These are phyloP conservation scores for Aspergillus sp. DNA, from an alignment of 2,329 filamentous ascomycete genomes.

Conservation along the genomic window DNA sequence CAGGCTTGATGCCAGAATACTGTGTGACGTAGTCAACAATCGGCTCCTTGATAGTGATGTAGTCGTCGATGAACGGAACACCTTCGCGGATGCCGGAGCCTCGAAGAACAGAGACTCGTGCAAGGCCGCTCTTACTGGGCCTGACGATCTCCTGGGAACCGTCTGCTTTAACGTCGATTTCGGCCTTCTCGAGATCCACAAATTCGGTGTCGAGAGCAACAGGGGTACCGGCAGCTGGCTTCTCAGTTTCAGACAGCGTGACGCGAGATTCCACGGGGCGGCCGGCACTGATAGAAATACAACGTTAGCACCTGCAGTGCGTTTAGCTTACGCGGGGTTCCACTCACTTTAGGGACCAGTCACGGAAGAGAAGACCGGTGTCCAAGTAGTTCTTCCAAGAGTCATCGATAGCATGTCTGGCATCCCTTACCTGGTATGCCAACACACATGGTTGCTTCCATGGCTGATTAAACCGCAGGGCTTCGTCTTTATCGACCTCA, in stretches of 20 bases:
- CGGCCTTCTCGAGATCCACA: conserved; percentile 85
- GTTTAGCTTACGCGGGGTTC: neutral
- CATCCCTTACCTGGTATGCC: conserved; percentile 78
- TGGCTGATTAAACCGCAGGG: conserved; percentile 79
- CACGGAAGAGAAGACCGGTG: conserved; percentile 77
- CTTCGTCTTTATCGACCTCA: conserved; percentile 76
- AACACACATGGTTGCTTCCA: conserved; percentile 94
- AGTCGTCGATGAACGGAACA: conserved; percentile 92
- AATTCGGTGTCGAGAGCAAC: conserved; percentile 96
- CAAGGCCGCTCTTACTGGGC: conserved; percentile 84
- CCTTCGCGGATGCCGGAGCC: conserved; percentile 75
- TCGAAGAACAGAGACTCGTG: conserved; percentile 87
- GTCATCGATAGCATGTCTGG: conserved; percentile 78
- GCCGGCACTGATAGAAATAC: conserved; percentile 27
- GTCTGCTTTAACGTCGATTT: conserved; percentile 94
- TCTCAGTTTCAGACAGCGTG: conserved; percentile 55
- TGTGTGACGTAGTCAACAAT: conserved; percentile 95
- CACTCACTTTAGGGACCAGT: conserved; percentile 56
- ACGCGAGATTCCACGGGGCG: conserved; percentile 39
- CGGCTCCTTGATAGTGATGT: conserved; percentile 85
- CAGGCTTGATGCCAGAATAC: conserved; percentile 85
- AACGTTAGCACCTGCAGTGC: conserved; percentile 1
- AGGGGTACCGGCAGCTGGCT: conserved; percentile 68
- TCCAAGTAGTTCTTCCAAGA: conserved; percentile 85
- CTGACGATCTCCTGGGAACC: conserved; percentile 89